Evolutionary conservation across 176 grass and related monocot genomes (phyloP).

Genomic region (Lolium perenne): DNA sequence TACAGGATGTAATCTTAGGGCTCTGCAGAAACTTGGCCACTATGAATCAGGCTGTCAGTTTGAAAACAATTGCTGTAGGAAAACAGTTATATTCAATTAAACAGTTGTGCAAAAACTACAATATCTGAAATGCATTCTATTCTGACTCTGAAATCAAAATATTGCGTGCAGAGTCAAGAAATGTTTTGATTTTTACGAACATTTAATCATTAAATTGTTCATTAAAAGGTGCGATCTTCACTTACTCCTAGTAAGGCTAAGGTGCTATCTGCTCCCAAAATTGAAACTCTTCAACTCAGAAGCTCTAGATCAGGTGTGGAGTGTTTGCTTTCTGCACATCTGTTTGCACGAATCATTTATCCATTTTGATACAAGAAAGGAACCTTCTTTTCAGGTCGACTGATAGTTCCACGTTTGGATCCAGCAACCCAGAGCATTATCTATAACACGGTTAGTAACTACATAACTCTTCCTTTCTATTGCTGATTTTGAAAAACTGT

Average conservation of each 20-base stretch:
- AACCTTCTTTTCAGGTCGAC: slow-evolving; percentile 39
- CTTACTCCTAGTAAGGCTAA: slow-evolving; percentile 32
- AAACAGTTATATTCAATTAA: slow-evolving; percentile 19
- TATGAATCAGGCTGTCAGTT: background rate
- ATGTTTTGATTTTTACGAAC: background rate
- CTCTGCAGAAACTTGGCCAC: background rate
- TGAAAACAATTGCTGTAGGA: background rate
- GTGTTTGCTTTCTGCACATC: slow-evolving; percentile 9
- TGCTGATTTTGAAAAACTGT: background rate
- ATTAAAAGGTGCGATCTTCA: slow-evolving; percentile 28
- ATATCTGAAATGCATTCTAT: background rate
- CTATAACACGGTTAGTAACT: slow-evolving; percentile 38
- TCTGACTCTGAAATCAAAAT: slow-evolving; percentile 1
- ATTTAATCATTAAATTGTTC: slow-evolving; percentile 16
- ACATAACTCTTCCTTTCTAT: slow-evolving; percentile 4
- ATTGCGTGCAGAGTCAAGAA: slow-evolving; percentile 9
- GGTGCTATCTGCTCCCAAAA: slow-evolving; percentile 25
- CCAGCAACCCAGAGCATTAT: slow-evolving; percentile 44
- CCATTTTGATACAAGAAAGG: slow-evolving; percentile 27
- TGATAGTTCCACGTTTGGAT: slow-evolving; percentile 50
- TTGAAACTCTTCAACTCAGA: slow-evolving; percentile 39
- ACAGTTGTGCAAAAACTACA: background rate
- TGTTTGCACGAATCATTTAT: slow-evolving; percentile 16
- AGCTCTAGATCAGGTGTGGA: slow-evolving; percentile 43
- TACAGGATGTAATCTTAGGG: background rate